Percentiles rank a stretch among this genome's conserved stretches.
phyloP scores from a whole-genome alignment of 805 yeast species.

The Jamesozyma rosinii region DNA sequence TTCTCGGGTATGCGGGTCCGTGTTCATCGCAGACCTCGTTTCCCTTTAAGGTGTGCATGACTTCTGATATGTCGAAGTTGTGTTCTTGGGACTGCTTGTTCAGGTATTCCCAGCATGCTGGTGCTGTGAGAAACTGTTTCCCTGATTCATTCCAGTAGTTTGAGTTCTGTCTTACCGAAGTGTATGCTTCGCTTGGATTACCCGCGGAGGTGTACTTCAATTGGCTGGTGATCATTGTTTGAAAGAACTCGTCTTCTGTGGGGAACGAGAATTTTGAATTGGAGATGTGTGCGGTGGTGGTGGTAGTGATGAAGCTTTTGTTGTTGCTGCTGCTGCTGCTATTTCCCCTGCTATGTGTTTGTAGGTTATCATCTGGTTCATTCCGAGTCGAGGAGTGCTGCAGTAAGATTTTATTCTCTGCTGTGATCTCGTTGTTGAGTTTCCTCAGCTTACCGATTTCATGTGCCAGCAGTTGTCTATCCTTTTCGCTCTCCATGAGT shows the following conservation, averaged over 20 bases:
- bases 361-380: not conserved
- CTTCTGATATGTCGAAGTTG: conserved; percentile 45
- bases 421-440: conserved; percentile 46
- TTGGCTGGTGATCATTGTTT: conserved; percentile 11
- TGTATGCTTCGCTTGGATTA: not conserved
- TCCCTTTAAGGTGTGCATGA: conserved; percentile 55
- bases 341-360: not conserved
- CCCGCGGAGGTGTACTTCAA: not conserved
- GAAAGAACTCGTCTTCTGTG: conserved; percentile 20
- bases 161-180: not conserved
- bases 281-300: not conserved
- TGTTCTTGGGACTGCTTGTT: conserved; percentile 39
- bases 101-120: conserved; percentile 79
- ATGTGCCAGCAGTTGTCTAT: conserved; percentile 38
- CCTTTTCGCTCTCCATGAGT: conserved; percentile 48
- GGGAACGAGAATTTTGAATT: conserved; percentile 24
- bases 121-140: conserved; percentile 50
- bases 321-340: not conserved
- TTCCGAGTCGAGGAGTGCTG: conserved; percentile 14
- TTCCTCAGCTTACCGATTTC: conserved; percentile 44
- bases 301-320: not conserved
- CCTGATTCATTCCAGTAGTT: conserved; percentile 19
- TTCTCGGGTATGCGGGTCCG: conserved; percentile 37
- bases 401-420: conserved; percentile 54
- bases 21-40: conserved; percentile 67